Conservation (phyloP, 441 rosid genomes). For the Erysimum cheiri region DNA sequence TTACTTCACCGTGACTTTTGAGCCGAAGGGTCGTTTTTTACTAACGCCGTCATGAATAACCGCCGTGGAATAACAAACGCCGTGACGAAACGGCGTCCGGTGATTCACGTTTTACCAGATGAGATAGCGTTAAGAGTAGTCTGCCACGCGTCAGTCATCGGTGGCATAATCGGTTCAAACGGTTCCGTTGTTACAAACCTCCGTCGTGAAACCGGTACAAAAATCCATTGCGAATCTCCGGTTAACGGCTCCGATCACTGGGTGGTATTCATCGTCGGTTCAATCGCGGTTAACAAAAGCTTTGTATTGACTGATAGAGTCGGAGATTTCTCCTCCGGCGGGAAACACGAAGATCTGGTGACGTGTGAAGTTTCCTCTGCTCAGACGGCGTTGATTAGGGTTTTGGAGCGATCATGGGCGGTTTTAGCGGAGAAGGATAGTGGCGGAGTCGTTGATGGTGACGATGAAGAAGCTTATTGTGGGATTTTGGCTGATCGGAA, state of each 20-base stretch:
- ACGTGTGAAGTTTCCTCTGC: constrained; percentile 55
- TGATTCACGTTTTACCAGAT: constrained; percentile 44
- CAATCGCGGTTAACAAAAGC: constrained; percentile 44
- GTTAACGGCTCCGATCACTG: constrained; percentile 55
- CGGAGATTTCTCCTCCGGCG: constrained; percentile 32
- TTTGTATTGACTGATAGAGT: constrained; percentile 44
- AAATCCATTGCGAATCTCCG: constrained; percentile 50
- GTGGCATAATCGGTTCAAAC: constrained; percentile 55
- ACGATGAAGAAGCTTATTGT: constrained; percentile 52
- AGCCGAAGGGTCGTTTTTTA: not conserved
- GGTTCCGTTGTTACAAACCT: constrained; percentile 52
- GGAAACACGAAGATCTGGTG: constrained; percentile 40
- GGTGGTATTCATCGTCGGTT: constrained; percentile 56
- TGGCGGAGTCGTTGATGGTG: constrained; percentile 37
- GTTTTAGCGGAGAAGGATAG: constrained; percentile 45
- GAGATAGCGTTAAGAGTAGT: constrained; percentile 54
- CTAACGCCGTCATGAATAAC: constrained; percentile 40
- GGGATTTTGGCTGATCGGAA: constrained; percentile 58
- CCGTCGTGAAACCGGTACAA: constrained; percentile 50
- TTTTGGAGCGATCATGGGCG: constrained; percentile 68
- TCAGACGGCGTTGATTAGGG: constrained; percentile 68
- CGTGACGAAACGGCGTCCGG: constrained; percentile 6
- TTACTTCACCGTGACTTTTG: constrained; percentile 20
- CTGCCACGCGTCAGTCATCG: constrained; percentile 55
- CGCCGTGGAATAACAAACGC: constrained; percentile 18